A percentile compares a stretch with the other conserved stretches of the same genome.
Conservation (phyloP, 352 stramenopile genomes). For the Globisporangium sylvaticum region DNA sequence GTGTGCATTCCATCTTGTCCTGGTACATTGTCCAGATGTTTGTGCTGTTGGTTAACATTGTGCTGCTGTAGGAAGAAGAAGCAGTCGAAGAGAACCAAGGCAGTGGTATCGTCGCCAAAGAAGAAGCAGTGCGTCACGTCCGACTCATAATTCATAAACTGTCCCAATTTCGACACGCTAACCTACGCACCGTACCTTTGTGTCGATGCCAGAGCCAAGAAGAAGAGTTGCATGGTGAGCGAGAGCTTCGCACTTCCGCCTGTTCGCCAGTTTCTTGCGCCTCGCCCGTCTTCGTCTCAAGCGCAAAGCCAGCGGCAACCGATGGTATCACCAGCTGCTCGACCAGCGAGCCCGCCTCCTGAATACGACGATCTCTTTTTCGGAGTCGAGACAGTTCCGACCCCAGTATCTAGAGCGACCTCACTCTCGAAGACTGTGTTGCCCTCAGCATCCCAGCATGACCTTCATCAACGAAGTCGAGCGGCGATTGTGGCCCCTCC, state of each 20-base stretch:
- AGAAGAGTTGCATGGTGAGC: slow-evolving; percentile 10
- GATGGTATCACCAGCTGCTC: neutral
- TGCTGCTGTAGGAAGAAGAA: neutral
- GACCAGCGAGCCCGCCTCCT: slow-evolving; percentile 39
- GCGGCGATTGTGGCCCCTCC: neutral
- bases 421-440: slow-evolving; percentile 4
- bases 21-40: neutral
- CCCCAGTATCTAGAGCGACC: slow-evolving; percentile 9
- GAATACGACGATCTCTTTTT: slow-evolving; percentile 67
- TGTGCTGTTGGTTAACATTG: neutral
- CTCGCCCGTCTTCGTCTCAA: slow-evolving; percentile 15
- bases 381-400: slow-evolving; percentile 49
- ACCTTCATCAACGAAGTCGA: slow-evolving; percentile 1
- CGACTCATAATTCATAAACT: no score
- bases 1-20: neutral
- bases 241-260: slow-evolving; percentile 22
- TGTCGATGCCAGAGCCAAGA: slow-evolving; percentile 1
- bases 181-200: no score
- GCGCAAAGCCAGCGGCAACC: neutral
- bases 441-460: slow-evolving; percentile 7
- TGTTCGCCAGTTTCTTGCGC: slow-evolving; percentile 22
- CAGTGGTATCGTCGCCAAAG: slow-evolving; percentile 17
- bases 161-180: no score
- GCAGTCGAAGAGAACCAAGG: slow-evolving; percentile 12
- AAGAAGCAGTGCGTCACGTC: no score